These are phyloP conservation scores for Arachis hypogaea DNA, from an alignment of 306 rosid species.

Conservation along the genomic window DNA sequence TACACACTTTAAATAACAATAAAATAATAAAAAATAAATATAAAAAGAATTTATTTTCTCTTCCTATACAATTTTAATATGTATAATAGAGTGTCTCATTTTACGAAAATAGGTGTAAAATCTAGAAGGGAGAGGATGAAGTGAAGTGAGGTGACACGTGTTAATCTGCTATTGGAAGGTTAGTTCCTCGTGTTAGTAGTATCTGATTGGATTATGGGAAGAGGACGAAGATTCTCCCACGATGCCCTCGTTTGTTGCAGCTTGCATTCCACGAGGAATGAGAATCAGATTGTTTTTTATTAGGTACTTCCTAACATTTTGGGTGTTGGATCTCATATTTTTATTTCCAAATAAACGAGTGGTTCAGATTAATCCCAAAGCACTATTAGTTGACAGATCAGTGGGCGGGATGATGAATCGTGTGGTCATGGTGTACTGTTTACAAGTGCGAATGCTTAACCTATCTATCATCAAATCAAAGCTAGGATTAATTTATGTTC, in stretches of 20 bases:
- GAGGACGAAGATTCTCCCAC: neutral
- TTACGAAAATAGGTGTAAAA: too few relatives aligned
- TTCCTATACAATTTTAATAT: too few relatives aligned
- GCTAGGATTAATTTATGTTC: neutral
- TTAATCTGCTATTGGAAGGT: neutral
- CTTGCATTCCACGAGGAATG: conserved; percentile 31
- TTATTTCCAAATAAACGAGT: too few relatives aligned
- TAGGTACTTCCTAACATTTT: too few relatives aligned
- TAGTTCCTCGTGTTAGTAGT: neutral
- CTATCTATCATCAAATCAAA: neutral
- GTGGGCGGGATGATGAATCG: neutral
- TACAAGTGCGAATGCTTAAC: neutral
- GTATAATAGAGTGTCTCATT: too few relatives aligned
- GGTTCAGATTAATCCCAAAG: neutral
- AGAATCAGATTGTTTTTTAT: neutral
- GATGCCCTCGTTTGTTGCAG: conserved; percentile 11
- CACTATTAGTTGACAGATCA: too few relatives aligned
- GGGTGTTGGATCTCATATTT: too few relatives aligned
- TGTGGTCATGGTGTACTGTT: neutral
- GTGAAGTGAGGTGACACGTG: neutral
- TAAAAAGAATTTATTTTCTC: too few relatives aligned
- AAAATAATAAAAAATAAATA: too few relatives aligned
- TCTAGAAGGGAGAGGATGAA: too few relatives aligned
- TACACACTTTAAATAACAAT: too few relatives aligned
- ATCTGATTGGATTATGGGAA: neutral